Evolutionary conservation across 306 rosid species (phyloP).

Genomic region (Cucumis hystrix): DNA sequence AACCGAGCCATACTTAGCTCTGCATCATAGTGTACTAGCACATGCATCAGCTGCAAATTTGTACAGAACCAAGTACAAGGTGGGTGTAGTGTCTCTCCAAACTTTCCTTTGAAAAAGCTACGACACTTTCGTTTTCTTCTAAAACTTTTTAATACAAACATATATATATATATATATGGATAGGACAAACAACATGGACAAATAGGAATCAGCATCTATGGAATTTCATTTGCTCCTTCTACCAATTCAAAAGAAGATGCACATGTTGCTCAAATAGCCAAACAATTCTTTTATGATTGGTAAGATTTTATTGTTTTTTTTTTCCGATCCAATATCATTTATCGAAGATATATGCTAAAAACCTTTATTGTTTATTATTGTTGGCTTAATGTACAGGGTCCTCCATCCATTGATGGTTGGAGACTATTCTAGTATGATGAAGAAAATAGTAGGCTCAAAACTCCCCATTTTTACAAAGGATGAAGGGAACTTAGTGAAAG

Average conservation of each 20-base stretch:
- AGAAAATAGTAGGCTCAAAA: constrained; percentile 37
- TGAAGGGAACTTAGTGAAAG: constrained; percentile 34
- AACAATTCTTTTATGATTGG: constrained; percentile 37
- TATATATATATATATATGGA: not conserved
- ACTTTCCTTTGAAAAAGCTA: no score
- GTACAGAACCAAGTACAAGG: constrained; percentile 31
- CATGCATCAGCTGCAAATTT: constrained; percentile 45
- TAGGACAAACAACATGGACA: constrained; percentile 47
- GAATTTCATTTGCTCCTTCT: constrained; percentile 20
- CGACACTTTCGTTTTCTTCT: no score
- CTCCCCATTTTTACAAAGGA: constrained; percentile 30
- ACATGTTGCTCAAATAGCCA: constrained; percentile 24
- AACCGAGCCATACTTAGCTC: constrained; percentile 41
- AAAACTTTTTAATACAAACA: no score
- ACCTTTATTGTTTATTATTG: no score
- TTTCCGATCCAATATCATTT: no score
- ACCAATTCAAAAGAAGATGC: constrained; percentile 27
- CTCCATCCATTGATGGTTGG: constrained; percentile 48
- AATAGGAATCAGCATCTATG: constrained; percentile 34
- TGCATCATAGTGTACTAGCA: constrained; percentile 25
- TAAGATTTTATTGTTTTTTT: not conserved
- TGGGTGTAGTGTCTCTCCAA: no score
- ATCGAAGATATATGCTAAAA: no score
- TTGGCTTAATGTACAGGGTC: constrained; percentile 21
- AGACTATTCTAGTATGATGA: constrained; percentile 52